Percentiles rank a stretch among this genome's conserved stretches.
Evolutionary conservation across 306 rosid genomes (phyloP).

Genomic region (Glycine latifolia): DNA sequence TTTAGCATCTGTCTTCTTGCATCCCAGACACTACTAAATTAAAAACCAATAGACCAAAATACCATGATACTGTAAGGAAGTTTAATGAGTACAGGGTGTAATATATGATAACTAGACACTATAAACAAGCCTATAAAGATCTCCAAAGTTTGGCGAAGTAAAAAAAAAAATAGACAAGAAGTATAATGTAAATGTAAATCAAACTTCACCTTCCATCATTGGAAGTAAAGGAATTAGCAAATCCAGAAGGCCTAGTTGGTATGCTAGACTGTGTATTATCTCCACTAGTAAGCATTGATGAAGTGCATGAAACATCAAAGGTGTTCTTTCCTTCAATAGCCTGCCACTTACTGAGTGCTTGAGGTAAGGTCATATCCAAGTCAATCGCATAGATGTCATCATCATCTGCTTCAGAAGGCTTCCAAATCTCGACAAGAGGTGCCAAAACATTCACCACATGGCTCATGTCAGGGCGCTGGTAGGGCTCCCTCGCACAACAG

Average conservation of each 20-base stretch:
- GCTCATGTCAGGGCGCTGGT: conserved; percentile 90
- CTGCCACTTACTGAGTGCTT: conserved; percentile 72
- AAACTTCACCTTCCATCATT: conserved; percentile 66
- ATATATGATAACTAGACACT: neutral
- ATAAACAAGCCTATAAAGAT: conserved; percentile 24
- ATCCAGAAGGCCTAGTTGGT: conserved; percentile 67
- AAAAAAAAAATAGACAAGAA: too few species aligned
- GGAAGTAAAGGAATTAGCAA: conserved; percentile 68
- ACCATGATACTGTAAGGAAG: neutral
- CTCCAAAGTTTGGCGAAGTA: neutral
- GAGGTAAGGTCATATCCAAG: conserved; percentile 66
- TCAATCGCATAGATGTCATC: conserved; percentile 66
- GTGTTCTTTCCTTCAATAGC: conserved; percentile 62
- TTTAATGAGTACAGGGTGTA: conserved; percentile 21
- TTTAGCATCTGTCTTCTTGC: conserved; percentile 31
- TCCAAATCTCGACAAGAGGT: conserved; percentile 85
- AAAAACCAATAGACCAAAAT: neutral
- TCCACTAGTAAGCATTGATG: conserved; percentile 48
- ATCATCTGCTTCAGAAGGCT: conserved; percentile 60
- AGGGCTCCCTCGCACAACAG: conserved; percentile 80
- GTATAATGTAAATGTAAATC: neutral
- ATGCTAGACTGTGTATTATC: conserved; percentile 76
- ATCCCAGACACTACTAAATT: conserved; percentile 14
- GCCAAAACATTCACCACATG: conserved; percentile 82
- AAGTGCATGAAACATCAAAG: conserved; percentile 49